A percentile compares a stretch with the other conserved stretches of the same genome.
These are phyloP conservation scores for Diaporthe caulivora DNA, from an alignment of 2,329 filamentous ascomycete genomes.

Conservation along the genomic window DNA sequence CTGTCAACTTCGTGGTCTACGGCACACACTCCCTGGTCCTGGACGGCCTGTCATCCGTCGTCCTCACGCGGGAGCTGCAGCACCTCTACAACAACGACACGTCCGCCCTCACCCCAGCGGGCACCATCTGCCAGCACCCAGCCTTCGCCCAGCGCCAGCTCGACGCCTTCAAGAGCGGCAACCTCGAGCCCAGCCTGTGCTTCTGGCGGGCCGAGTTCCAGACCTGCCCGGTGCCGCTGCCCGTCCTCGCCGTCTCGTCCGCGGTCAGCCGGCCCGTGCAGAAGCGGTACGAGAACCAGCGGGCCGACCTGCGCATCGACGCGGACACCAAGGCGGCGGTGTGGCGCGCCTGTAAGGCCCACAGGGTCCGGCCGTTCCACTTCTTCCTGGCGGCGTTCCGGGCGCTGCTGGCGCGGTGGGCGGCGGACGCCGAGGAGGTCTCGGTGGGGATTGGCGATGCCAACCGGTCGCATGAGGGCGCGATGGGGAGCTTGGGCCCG, in stretches of 20 bases:
- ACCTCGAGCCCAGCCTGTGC: neutral
- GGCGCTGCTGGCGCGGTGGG: constrained; percentile 36
- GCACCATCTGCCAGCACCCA: neutral
- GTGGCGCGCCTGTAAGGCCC: neutral
- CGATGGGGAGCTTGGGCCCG: constrained; percentile 55
- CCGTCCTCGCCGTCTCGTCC: neutral
- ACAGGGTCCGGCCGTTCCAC: constrained; percentile 53
- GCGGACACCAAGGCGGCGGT: constrained; percentile 3
- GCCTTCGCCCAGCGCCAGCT: neutral
- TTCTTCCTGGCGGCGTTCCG: constrained; percentile 49
- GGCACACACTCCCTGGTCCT: constrained; percentile 1
- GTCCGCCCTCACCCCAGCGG: neutral
- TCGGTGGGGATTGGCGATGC: constrained; percentile 62
- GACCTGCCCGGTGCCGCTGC: neutral
- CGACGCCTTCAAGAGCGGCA: neutral
- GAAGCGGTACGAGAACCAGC: constrained; percentile 15
- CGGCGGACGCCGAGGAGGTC: constrained; percentile 49
- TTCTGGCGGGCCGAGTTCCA: neutral
- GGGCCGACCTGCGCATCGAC: constrained; percentile 7
- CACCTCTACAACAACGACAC: constrained; percentile 9
- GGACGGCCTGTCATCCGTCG: neutral
- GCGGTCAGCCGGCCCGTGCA: constrained; percentile 1
- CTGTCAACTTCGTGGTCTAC: constrained; percentile 7
- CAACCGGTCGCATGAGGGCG: constrained; percentile 51
- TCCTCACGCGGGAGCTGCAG: neutral